A percentile compares a stretch with the other conserved stretches of the same genome.
These are phyloP conservation scores for Trypanosoma brucei DNA, from an alignment of 208 protist species.

Conservation along the genomic window DNA sequence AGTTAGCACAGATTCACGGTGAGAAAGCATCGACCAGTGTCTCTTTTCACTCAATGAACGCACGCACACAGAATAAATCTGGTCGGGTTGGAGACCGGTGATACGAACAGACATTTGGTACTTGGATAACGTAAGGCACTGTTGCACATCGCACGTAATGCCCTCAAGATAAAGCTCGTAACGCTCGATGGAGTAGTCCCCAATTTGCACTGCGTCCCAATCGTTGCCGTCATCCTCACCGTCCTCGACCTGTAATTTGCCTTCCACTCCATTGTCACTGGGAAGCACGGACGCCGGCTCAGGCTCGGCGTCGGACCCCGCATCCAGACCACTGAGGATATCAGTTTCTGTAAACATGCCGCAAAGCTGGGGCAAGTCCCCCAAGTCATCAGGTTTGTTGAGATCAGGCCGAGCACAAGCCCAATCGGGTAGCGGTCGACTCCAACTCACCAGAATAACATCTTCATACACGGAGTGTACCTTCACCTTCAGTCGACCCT, in stretches of 20 bases:
- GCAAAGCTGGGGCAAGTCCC: too few relatives aligned
- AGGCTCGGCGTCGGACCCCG: neutral
- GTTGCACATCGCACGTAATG: conserved; percentile 48
- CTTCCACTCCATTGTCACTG: neutral
- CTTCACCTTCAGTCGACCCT: conserved; percentile 64
- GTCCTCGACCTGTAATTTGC: neutral
- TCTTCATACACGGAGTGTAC: conserved; percentile 79
- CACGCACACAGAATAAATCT: conserved; percentile 79
- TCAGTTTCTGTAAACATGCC: too few relatives aligned
- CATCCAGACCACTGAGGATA: neutral
- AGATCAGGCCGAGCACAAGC: conserved; percentile 4
- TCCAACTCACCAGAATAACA: conserved; percentile 64
- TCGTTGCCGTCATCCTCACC: conserved; percentile 2
- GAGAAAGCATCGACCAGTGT: conserved; percentile 83
- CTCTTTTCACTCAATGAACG: conserved; percentile 70
- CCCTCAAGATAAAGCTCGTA: conserved; percentile 79
- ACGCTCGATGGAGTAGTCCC: conserved; percentile 66
- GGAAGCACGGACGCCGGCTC: neutral
- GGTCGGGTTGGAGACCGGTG: conserved; percentile 61
- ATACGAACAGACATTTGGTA: conserved; percentile 48
- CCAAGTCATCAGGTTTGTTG: neutral
- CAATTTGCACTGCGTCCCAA: conserved; percentile 41
- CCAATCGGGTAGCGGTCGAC: conserved; percentile 52
- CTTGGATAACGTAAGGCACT: conserved; percentile 44
- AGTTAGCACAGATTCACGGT: conserved; percentile 77